These are phyloP conservation scores for Fusarium burgessii DNA, from an alignment of 2,329 filamentous ascomycete species.

Conservation along the genomic window DNA sequence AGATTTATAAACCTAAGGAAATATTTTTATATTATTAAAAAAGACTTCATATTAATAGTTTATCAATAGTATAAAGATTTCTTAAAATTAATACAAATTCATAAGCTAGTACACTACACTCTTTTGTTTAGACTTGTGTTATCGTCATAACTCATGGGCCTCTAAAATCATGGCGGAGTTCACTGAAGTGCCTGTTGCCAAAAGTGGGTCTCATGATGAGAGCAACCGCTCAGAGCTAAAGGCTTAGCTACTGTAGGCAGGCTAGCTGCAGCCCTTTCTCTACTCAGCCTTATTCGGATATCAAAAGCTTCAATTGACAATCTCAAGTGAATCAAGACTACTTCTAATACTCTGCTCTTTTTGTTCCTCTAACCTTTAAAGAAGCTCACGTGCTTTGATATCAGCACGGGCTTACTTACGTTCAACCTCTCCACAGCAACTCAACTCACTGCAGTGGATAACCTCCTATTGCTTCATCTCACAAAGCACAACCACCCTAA, in stretches of 20 bases:
- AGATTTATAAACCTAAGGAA: too few relatives aligned
- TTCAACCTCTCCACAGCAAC: neutral
- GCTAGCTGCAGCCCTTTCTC: constrained; percentile 16
- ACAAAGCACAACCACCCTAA: constrained; percentile 12
- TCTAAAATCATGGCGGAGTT: neutral
- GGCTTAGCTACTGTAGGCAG: neutral
- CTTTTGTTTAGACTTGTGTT: too few relatives aligned
- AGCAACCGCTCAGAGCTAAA: constrained; percentile 16
- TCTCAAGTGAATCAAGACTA: neutral
- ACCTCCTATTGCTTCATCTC: constrained; percentile 10
- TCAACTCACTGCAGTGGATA: constrained; percentile 13
- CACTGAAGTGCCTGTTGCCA: neutral
- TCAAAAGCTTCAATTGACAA: neutral
- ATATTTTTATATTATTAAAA: too few relatives aligned
- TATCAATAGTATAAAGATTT: too few relatives aligned
- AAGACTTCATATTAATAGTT: too few relatives aligned
- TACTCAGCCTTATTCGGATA: neutral
- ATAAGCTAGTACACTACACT: too few relatives aligned
- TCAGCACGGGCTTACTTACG: constrained; percentile 7
- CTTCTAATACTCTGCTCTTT: neutral
- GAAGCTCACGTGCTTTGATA: neutral
- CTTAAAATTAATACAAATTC: too few relatives aligned
- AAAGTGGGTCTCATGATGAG: constrained; percentile 20
- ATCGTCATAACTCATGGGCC: constrained; percentile 9
- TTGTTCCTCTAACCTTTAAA: neutral